Conservation (phyloP, 2,329 filamentous ascomycete genomes). For the Colletotrichum cereale region DNA sequence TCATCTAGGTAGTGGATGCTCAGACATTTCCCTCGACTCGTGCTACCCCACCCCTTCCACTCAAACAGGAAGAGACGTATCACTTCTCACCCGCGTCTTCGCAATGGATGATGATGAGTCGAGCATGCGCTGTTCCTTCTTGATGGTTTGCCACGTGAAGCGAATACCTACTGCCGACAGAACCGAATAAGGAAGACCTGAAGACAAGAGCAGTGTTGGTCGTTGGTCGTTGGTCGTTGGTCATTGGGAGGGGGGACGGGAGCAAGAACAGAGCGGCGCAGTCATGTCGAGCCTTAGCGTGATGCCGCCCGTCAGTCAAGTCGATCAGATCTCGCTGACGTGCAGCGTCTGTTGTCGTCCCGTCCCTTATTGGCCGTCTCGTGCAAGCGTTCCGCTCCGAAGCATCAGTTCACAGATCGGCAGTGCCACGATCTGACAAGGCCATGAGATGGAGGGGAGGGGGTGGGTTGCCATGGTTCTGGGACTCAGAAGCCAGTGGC, state of each 20-base stretch:
- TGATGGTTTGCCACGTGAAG: not conserved
- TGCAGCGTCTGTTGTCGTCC: not conserved
- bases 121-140: not conserved
- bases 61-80: constrained; percentile 14
- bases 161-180: not conserved
- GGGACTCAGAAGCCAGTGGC: constrained; percentile 20
- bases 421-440: constrained; percentile 33
- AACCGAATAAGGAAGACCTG: not conserved
- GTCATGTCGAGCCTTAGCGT: not conserved
- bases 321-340: constrained; percentile 30
- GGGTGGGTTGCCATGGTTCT: constrained; percentile 18
- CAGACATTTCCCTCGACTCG: constrained; percentile 19
- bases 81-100: constrained; percentile 31
- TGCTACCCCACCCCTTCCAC: constrained; percentile 10
- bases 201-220: not conserved
- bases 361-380: constrained; percentile 7
- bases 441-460: not conserved
- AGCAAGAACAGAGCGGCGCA: not conserved
- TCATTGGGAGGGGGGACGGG: too few relatives aligned
- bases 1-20: constrained; percentile 29
- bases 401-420: constrained; percentile 25
- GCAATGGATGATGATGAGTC: not conserved
- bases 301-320: not conserved
- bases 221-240: not conserved
- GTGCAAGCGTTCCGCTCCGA: constrained; percentile 13